phyloP scores from a whole-genome alignment of 306 rosid species.

The Acmispon strigosus region DNA sequence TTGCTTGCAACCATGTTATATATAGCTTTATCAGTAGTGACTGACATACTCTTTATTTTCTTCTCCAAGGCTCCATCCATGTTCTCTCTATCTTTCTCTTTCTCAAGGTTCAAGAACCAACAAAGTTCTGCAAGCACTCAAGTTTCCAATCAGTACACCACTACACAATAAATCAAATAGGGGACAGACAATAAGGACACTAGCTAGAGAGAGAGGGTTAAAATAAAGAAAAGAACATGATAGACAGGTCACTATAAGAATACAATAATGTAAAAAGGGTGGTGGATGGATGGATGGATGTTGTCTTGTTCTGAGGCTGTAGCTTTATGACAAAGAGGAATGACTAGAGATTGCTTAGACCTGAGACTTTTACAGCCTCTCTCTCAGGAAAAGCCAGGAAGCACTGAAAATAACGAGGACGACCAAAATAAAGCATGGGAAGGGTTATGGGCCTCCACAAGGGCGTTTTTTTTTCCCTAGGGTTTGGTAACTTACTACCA shows the following conservation, averaged over 20 bases:
- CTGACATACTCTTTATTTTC: neutral
- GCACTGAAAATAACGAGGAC: slow-evolving; percentile 43
- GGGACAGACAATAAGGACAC: neutral
- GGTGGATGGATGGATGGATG: slow-evolving; percentile 32
- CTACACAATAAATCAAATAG: slow-evolving; percentile 16
- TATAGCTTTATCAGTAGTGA: slow-evolving; percentile 14
- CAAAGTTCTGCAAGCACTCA: slow-evolving; percentile 41
- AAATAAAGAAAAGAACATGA: slow-evolving; percentile 32
- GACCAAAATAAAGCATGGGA: slow-evolving; percentile 22
- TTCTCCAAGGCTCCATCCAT: slow-evolving; percentile 10
- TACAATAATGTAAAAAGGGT: slow-evolving; percentile 39
- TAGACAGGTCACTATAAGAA: slow-evolving; percentile 44
- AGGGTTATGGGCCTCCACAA: neutral
- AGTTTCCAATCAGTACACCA: slow-evolving; percentile 45
- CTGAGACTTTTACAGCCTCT: slow-evolving; percentile 28
- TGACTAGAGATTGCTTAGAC: slow-evolving; percentile 29
- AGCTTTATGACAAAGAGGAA: slow-evolving; percentile 20
- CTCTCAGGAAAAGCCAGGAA: slow-evolving; percentile 11
- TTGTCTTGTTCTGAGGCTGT: slow-evolving; percentile 46
- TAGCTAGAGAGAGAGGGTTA: neutral
- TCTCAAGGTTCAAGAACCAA: slow-evolving; percentile 31
- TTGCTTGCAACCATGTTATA: neutral
- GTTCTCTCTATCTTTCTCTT: neutral
- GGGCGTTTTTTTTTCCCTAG: too few relatives aligned
- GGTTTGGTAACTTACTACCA: too few relatives aligned